Evolutionary conservation across 2,329 filamentous ascomycete species (phyloP), one percentile per base, ranked within the genome.

Genomic region (Aspergillus jensenii): DNA sequence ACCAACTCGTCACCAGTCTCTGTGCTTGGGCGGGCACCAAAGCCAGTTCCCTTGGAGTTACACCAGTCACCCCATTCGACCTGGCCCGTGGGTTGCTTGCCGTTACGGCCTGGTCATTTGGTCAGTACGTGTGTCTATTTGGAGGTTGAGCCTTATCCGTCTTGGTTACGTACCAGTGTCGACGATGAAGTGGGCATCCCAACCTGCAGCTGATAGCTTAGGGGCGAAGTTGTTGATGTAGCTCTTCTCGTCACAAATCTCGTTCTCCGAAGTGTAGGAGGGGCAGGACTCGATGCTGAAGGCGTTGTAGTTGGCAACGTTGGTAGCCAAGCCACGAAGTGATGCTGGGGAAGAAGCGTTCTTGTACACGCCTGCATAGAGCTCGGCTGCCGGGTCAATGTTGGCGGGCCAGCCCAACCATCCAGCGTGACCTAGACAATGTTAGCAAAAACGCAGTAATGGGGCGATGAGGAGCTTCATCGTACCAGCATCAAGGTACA

Each of bases 321-420:
- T 86, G 35, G 82, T 85, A 14, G 79, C 81, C 15, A 84, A 75
- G 53, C 83, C 82, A 59, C 82, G 79, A 19, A 84, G 74, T 12
- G 73, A 69, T 12, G 75, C 73, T 4, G 82, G 82, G 3, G 72
- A 76, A 1, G 76, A 75, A 17, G 80, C 81, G 33, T 72, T 73
- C 46, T 73, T 77, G 68, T 81, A 84, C 1, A 84, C 68, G 23
- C 74, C 45, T 3, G 73, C 79, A 66, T 77, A 83, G 15, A 83
- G 71, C 39, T 76, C 65, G 9, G 82, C 81, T 2, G 81, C 79
- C 6, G 81, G 81, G 6, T 64, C 62, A 46, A 85, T 79, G 73
- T 87, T 87, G 59, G 82, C 84, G 17, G 80, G 70, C 84, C 84
- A 87, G 66, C 85, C 85, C 44, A 87, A 78, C 85, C 85, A 88